A percentile compares a stretch with the other conserved stretches of the same genome.
Conservation (phyloP, 768 basidiomycete species). For the Macrolepiota albuminosa region DNA sequence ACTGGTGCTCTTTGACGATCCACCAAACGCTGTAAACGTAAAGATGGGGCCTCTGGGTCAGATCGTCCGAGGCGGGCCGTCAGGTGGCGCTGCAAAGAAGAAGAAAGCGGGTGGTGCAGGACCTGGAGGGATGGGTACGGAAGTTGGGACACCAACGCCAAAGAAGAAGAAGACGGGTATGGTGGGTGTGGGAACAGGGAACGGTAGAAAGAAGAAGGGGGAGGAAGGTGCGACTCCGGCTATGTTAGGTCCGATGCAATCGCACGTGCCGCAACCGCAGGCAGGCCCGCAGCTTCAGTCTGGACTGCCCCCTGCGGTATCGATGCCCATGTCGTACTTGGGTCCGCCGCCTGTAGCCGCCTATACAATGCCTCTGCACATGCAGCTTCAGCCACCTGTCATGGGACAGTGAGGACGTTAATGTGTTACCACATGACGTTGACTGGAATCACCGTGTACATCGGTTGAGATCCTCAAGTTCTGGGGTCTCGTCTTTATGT, state of each 20-base stretch:
- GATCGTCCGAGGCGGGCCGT: constrained; percentile 48
- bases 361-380: constrained; percentile 7
- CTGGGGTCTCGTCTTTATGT: background rate
- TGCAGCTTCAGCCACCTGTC: constrained; percentile 9
- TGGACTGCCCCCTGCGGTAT: constrained; percentile 1
- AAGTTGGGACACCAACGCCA: constrained; percentile 19
- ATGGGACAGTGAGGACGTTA: constrained; percentile 9
- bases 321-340: constrained; percentile 7
- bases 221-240: constrained; percentile 9
- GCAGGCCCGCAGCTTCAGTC: constrained; percentile 1
- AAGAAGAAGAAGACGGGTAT: constrained; percentile 41
- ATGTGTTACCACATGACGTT: background rate
- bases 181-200: constrained; percentile 38
- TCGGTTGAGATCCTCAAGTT: background rate
- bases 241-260: constrained; percentile 1
- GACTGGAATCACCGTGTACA: background rate
- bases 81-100: constrained; percentile 57
- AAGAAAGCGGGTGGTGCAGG: constrained; percentile 28
- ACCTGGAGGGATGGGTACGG: constrained; percentile 21
- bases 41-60: constrained; percentile 83
- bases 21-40: constrained; percentile 48
- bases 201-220: constrained; percentile 44
- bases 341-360: constrained; percentile 10
- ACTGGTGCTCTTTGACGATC: constrained; percentile 59
- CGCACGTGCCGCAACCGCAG: constrained; percentile 1